Evolutionary conservation across 768 basidiomycete species (phyloP), one percentile per base, ranked within the genome.

Genomic region (Coprinopsis strossmayeri): DNA sequence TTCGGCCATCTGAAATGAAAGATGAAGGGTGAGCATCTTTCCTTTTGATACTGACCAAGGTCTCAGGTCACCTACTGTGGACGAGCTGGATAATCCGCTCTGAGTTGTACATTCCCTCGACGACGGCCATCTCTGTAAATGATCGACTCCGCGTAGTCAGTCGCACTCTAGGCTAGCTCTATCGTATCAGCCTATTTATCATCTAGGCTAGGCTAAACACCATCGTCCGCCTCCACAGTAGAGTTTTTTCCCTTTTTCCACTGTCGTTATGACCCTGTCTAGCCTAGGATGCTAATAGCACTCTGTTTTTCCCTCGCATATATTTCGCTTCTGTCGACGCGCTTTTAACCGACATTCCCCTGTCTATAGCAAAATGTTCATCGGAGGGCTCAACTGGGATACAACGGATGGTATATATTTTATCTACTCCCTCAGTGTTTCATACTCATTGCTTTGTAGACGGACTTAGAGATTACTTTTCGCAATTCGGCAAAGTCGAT

Each of bases 341-440:
- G n/a, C n/a, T n/a, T n/a, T n/a, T n/a, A n/a, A n/a, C n/a, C n/a
- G n/a, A n/a, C n/a, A n/a, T 50, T 51, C 52, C 53, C 34, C 53
- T 46, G 59, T 70, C 64, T 71, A 67, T 76, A 97, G 96, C 69
- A 99, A 99, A 78, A 99, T 99, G 96, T 99, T 99, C 69, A 94
- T 99, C 64, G 96, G 96, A 54, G 96, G 96, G 56, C 77, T 99
- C 56, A 96, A 98, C 72, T 99, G 96, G 96, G 95, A 98, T 69
- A 98, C 96, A 60, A 95, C 91, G 65, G 96, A 98, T 78, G 95
- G 96, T 99, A 80, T 53, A 71, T 71, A 69, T 57, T 61, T 63
- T 56, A 58, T 56, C 68, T 67, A 60, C 66, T 63, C 57, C 65
- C 59, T 66, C 53, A 63, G 46, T 58, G 50, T 57, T 57, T 23